Percentiles rank a stretch among this genome's conserved stretches.
Evolutionary conservation across 2,329 filamentous ascomycete species (phyloP).

Genomic region (Calonectria crousiana): DNA sequence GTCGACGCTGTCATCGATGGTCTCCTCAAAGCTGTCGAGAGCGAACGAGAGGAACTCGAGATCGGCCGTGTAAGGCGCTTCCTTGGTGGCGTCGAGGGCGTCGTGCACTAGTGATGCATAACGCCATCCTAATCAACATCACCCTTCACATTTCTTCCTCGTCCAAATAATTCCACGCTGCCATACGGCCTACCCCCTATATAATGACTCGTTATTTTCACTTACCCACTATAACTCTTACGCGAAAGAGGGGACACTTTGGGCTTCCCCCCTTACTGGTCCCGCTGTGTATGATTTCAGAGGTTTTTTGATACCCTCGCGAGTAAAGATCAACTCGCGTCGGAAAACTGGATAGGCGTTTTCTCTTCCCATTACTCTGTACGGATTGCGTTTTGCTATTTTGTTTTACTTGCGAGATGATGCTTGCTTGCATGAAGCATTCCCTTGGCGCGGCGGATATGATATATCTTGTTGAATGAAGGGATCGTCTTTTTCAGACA

Average conservation of each 20-base stretch:
- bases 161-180: not conserved
- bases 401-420: not conserved
- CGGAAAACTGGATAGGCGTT: conserved; percentile 37
- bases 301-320: conserved; percentile 44
- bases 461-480: not conserved
- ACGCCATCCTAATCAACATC: not conserved
- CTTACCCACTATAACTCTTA: not conserved
- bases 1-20: conserved; percentile 86
- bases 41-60: conserved; percentile 82
- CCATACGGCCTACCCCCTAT: conserved; percentile 19
- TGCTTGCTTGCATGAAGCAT: not conserved
- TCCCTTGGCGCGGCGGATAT: conserved; percentile 7
- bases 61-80: conserved; percentile 83
- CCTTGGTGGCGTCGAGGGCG: conserved; percentile 80
- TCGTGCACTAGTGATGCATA: conserved; percentile 54
- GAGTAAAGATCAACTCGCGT: conserved; percentile 39
- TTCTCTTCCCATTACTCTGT: conserved; percentile 19
- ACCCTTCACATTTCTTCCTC: not conserved
- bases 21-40: conserved; percentile 89
- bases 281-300: conserved; percentile 28
- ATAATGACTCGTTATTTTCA: conserved; percentile 34
- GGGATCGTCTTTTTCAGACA: not conserved
- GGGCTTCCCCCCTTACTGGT: conserved; percentile 24
- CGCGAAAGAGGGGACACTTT: not conserved
- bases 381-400: conserved; percentile 5